Evolutionary conservation across 208 protist species (phyloP).

Genomic region (Leishmania gerbilli): DNA sequence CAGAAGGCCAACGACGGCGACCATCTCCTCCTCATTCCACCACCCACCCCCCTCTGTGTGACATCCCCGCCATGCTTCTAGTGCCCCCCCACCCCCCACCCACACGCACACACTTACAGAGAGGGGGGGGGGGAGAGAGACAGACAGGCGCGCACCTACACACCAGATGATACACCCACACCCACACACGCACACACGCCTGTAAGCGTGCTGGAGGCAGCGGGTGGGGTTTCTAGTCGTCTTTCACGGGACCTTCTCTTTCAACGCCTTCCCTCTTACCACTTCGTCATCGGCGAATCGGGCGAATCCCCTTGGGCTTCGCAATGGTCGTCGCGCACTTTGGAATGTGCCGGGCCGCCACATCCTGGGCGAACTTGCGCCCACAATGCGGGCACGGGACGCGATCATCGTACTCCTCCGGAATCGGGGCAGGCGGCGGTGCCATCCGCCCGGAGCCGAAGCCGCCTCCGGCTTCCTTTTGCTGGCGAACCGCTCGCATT

Average conservation of each 20-base stretch:
- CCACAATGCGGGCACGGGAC: slow-evolving; percentile 90
- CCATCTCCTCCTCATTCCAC: too few species aligned
- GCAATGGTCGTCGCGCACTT: slow-evolving; percentile 87
- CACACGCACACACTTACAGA: neutral
- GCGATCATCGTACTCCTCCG: slow-evolving; percentile 69
- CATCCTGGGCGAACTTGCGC: slow-evolving; percentile 82
- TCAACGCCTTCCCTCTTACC: neutral
- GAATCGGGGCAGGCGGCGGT: slow-evolving; percentile 43
- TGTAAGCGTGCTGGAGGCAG: neutral
- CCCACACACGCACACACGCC: neutral
- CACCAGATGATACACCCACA: neutral
- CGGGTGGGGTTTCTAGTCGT: neutral
- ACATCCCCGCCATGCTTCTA: too few species aligned
- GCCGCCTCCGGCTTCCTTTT: slow-evolving; percentile 26
- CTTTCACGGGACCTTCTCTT: neutral
- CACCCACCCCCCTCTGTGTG: too few species aligned
- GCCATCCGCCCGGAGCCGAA: slow-evolving; percentile 22
- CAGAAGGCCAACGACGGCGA: too few species aligned
- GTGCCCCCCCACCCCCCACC: neutral
- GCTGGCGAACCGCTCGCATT: slow-evolving; percentile 70
- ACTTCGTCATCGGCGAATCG: slow-evolving; percentile 42
- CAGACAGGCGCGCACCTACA: neutral
- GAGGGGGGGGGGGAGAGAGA: neutral
- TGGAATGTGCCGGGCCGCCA: slow-evolving; percentile 88
- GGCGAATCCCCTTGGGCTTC: slow-evolving; percentile 85